These are phyloP conservation scores for Plantago lanceolata DNA, from an alignment of 305 asterid genomes.

Conservation along the genomic window DNA sequence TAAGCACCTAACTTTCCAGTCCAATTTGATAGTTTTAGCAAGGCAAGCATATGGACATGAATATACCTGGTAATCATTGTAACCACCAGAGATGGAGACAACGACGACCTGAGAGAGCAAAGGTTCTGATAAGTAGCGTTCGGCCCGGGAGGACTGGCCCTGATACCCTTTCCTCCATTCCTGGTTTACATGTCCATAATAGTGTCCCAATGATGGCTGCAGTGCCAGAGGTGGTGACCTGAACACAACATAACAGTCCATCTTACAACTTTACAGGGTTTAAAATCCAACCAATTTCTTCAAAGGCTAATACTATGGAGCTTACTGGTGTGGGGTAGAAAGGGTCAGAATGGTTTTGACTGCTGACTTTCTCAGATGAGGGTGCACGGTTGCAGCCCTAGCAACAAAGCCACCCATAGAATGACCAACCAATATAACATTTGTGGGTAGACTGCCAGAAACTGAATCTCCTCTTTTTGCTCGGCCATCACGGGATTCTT, in stretches of 20 bases:
- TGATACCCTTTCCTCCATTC: constrained; percentile 89
- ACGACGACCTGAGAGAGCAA: constrained; percentile 65
- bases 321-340: constrained; percentile 95
- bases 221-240: constrained; percentile 88
- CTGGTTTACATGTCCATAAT: constrained; percentile 67
- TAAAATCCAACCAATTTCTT: constrained; percentile 17
- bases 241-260: constrained; percentile 26
- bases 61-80: constrained; percentile 88
- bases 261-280: constrained; percentile 19
- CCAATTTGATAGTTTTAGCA: not conserved
- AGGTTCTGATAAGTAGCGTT: constrained; percentile 52
- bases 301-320: constrained; percentile 21
- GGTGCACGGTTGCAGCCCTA: constrained; percentile 90
- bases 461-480: constrained; percentile 64
- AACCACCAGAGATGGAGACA: constrained; percentile 91
- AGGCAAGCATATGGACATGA: constrained; percentile 15
- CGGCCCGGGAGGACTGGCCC: constrained; percentile 54
- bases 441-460: constrained; percentile 59
- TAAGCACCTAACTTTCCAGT: constrained; percentile 16
- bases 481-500: constrained; percentile 59
- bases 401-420: constrained; percentile 99
- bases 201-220: constrained; percentile 93
- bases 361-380: constrained; percentile 74
- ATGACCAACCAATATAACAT: constrained; percentile 95
- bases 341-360: constrained; percentile 91